Base-by-base conservation (phyloP, 164 flowering plant genomes). In the Umbellularia californica region DNA sequence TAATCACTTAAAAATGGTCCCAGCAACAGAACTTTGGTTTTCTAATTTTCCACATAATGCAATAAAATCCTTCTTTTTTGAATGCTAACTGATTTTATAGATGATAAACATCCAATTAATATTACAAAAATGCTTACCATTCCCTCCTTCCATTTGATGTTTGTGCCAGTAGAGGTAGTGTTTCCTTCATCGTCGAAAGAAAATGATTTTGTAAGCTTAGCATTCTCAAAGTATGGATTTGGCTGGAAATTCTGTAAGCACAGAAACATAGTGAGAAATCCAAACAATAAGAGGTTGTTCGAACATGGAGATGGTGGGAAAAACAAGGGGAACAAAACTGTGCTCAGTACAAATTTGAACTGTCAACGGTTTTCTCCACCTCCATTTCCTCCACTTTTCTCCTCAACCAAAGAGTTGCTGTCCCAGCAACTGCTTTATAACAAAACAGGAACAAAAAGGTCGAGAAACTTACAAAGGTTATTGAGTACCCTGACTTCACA, bases 401-500 rank as follows among this genome's bases (percentile, higher is more conserved):
- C 47, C 47, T 41, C 47, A 41, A 7, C 47, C 47, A 41, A 41
- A 9, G 47, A 41, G 47, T 10, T 58, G 64, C 33, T 28, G n/a
- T 4, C 64, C 13, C n/a, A 19, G 28, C 11, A 2, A n/a, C 33
- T 35, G 22, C 52, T 71, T 7, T 11, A 50, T 64, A 27, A 47
- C 25, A 23, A 22, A 41, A 73, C 25, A 17, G 25, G 24, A 30
- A 65, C 28, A 2, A 7, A 52, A 47, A 35, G 64, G 60, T n/a
- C 14, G 50, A 55, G 28, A 75, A 62, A 84, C 98, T 90, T 75
- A 94, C 98, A 82, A 94, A 90, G 28, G 97, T 80, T 23, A 94
- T 89, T 9, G 94, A 82, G 76, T 91, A 94, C 33, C 97, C 98
- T 3, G 92, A 88, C 78, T 91, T 90, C 73, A 90, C 88, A 80